Percentiles rank a stretch among this genome's conserved stretches.
Conservation (phyloP, 176 grass and related monocot species). For the Eragrostis nindensis region DNA sequence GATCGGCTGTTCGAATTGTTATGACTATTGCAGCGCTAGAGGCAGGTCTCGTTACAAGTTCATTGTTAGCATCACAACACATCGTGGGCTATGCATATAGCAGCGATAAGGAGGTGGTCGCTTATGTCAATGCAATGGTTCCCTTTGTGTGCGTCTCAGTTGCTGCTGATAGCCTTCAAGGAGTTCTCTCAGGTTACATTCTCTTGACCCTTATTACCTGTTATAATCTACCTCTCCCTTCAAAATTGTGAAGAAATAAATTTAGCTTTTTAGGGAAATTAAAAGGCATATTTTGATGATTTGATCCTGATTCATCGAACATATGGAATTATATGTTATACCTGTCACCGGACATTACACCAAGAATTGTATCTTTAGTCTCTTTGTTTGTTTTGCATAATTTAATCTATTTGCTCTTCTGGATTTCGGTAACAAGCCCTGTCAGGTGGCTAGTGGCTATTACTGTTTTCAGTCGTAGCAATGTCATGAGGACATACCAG, state of each 20-base stretch:
- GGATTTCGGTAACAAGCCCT: conserved; percentile 38
- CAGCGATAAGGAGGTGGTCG: conserved; percentile 69
- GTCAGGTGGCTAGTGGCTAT: conserved; percentile 44
- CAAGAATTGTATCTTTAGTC: not conserved
- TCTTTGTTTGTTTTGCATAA: conserved; percentile 38
- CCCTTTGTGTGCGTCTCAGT: conserved; percentile 80
- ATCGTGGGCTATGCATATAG: conserved; percentile 86
- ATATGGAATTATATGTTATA: not conserved
- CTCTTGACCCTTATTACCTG: conserved; percentile 26
- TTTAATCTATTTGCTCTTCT: conserved; percentile 27
- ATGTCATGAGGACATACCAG: conserved; percentile 38
- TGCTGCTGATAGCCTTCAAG: conserved; percentile 82
- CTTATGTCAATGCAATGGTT: conserved; percentile 74
- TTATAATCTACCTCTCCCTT: conserved; percentile 18
- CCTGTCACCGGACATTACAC: not conserved
- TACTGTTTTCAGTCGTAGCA: conserved; percentile 19
- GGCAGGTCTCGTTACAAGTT: conserved; percentile 59
- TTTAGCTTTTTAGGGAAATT: not conserved
- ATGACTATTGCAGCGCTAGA: conserved; percentile 71
- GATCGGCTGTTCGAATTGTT: conserved; percentile 55
- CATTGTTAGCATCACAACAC: conserved; percentile 54
- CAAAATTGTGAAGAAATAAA: conserved; percentile 26
- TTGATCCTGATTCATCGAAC: not conserved
- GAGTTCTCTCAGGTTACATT: conserved; percentile 76
- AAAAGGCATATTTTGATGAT: not conserved